Base-by-base conservation (phyloP, 2,329 filamentous ascomycete genomes). In the Aspergillus sp. region DNA sequence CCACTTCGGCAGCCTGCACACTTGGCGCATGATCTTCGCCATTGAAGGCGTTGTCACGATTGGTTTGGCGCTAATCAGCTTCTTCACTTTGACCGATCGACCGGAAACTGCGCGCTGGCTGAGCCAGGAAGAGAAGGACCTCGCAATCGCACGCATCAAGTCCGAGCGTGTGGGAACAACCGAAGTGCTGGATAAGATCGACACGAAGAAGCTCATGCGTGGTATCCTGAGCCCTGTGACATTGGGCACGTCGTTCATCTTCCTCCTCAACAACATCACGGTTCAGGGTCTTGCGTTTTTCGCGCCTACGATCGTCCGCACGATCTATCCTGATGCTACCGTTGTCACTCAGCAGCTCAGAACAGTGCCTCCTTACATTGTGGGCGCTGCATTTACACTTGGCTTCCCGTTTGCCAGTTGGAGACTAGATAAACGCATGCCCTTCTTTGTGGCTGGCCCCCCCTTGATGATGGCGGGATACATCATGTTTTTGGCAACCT, bases 241-340 rank as follows among this genome's bases (percentile, higher is more conserved):
- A 0, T 67, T 90, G 0, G 76, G 76, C 8, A 88, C 83, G 0
- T 73, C 85, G 0, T 77, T 87, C 65, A 83, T 89, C 67, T 89
- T 89, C 76, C 76, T 89, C 0, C 81, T 89, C 59, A 81, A 88
- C 80, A 90, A 89, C 75, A 85, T 91, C 71, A 91, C 89, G 0
- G 88, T 91, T 2, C 87, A 91, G 70, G 88, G 89, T 3, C 79
- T 91, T 4, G 86, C 86, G 1, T 90, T 91, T 80, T 91, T 91
- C 74, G 78, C 83, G 0, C 89, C 89, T 0, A 91, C 89, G 0
- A 91, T 92, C 64, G 87, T 92, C 47, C 76, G 77, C 48, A 89
- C 85, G 6, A 91, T 92, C 66, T 91, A 91, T 68, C 86, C 87
- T 0, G 69, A 82, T 1, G 78, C 79, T 58, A 80, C 79, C 15